Conservation (phyloP, 1,139 yeast genomes). For the Schizosaccharomyces versatilis region DNA sequence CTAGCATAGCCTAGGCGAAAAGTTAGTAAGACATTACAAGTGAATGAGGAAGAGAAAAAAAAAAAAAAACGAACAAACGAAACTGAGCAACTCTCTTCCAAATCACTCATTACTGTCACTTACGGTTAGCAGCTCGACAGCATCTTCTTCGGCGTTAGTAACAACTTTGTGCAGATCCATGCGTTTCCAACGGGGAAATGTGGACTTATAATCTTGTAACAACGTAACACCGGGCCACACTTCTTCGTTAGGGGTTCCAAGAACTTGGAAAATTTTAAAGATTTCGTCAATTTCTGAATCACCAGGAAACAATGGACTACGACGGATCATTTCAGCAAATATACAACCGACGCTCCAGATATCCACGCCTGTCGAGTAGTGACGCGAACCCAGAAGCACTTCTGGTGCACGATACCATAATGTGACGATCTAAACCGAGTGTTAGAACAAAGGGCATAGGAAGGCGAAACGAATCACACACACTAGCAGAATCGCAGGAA, state of each 20-base stretch:
- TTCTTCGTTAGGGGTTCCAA: slow-evolving; percentile 89
- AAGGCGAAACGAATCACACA: background rate
- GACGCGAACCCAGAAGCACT: slow-evolving; percentile 83
- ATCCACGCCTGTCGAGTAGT: slow-evolving; percentile 92
- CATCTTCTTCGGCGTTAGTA: slow-evolving; percentile 56
- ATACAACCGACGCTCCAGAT: slow-evolving; percentile 98
- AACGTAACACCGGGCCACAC: slow-evolving; percentile 92
- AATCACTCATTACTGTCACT: too few relatives aligned
- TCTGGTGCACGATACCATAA: slow-evolving; percentile 97
- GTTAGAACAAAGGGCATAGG: slow-evolving; percentile 15
- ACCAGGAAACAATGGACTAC: slow-evolving; percentile 90
- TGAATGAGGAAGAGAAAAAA: background rate
- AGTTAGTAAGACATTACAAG: background rate
- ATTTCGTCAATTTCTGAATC: slow-evolving; percentile 96
- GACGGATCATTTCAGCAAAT: slow-evolving; percentile 92
- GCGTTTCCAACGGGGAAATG: slow-evolving; percentile 72
- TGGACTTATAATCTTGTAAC: slow-evolving; percentile 82
- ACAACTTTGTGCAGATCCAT: slow-evolving; percentile 62
- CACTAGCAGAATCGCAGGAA: too few relatives aligned
- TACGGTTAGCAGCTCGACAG: slow-evolving; percentile 52
- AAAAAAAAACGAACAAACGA: too few relatives aligned
- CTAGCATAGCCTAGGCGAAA: slow-evolving; percentile 33
- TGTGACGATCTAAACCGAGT: slow-evolving; percentile 93
- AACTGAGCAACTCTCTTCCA: background rate
- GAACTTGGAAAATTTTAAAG: slow-evolving; percentile 71